Evolutionary conservation across 2,329 filamentous ascomycete species (phyloP).

Genomic region (Aspergillus chevalieri): DNA sequence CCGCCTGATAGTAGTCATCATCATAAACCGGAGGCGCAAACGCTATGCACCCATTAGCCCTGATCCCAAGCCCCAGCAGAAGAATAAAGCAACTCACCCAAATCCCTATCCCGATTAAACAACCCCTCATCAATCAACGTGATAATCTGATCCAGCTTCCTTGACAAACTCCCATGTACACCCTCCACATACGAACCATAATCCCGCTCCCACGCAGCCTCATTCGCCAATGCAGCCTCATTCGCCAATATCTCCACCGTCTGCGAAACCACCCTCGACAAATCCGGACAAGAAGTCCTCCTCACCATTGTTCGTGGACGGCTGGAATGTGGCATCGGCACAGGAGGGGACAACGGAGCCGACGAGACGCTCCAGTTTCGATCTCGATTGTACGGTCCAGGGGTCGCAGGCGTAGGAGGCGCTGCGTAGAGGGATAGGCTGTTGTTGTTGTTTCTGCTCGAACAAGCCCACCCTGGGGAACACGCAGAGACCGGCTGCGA

Average conservation of each 20-base stretch:
- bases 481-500: not conserved
- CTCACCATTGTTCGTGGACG: not conserved
- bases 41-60: constrained; percentile 4
- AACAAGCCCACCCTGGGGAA: not conserved
- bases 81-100: constrained; percentile 12
- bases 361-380: not conserved
- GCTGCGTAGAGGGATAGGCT: not conserved
- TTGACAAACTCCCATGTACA: constrained; percentile 53
- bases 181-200: constrained; percentile 31
- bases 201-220: constrained; percentile 15
- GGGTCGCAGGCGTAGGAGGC: not conserved
- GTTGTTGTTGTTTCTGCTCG: not conserved
- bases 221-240: constrained; percentile 15
- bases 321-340: not conserved
- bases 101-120: constrained; percentile 40
- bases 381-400: not conserved
- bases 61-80: not conserved
- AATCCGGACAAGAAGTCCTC: constrained; percentile 1
- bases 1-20: constrained; percentile 1
- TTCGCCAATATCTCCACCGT: constrained; percentile 12
- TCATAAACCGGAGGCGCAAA: constrained; percentile 2
- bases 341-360: not conserved
- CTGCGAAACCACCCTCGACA: constrained; percentile 9
- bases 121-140: constrained; percentile 64
- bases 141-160: constrained; percentile 61